Conservation (phyloP, 495 filamentous ascomycete species). For the Trichoderma gamsii region DNA sequence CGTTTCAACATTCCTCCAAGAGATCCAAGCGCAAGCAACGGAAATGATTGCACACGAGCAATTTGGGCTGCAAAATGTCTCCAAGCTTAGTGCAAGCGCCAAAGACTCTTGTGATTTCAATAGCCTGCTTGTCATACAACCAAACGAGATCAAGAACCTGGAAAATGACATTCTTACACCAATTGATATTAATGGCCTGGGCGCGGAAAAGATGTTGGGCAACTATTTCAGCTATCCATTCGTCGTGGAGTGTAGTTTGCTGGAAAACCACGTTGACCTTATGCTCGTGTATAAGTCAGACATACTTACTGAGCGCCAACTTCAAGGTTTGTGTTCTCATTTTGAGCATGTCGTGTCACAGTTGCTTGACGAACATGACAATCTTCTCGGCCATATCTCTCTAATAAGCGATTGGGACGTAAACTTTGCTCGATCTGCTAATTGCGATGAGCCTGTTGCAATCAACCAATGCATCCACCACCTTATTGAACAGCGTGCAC, state of each 20-base stretch:
- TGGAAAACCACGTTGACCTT: conserved; percentile 10
- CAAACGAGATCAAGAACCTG: neutral
- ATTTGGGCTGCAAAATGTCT: conserved; percentile 8
- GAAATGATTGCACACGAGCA: conserved; percentile 9
- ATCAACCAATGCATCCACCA: conserved; percentile 9
- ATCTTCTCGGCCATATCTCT: neutral
- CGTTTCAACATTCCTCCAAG: neutral
- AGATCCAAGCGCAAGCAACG: neutral
- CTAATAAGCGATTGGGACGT: neutral
- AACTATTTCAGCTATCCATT: conserved; percentile 21
- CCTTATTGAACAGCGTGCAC: conserved; percentile 2
- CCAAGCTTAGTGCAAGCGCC: neutral
- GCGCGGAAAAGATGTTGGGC: neutral
- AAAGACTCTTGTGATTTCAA: neutral
- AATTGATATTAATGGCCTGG: neutral
- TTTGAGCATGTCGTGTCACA: conserved; percentile 17
- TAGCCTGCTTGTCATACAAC: neutral
- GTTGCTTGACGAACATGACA: neutral
- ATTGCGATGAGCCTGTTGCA: neutral
- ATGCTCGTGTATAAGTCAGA: conserved; percentile 19
- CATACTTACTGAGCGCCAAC: conserved; percentile 18
- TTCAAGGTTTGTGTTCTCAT: conserved; percentile 22
- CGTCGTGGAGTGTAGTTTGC: conserved; percentile 19
- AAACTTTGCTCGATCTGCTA: neutral
- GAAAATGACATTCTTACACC: neutral